Evolutionary conservation across 495 filamentous ascomycete species (phyloP), one percentile per base, ranked within the genome.

Genomic region (Xylaria venustula): DNA sequence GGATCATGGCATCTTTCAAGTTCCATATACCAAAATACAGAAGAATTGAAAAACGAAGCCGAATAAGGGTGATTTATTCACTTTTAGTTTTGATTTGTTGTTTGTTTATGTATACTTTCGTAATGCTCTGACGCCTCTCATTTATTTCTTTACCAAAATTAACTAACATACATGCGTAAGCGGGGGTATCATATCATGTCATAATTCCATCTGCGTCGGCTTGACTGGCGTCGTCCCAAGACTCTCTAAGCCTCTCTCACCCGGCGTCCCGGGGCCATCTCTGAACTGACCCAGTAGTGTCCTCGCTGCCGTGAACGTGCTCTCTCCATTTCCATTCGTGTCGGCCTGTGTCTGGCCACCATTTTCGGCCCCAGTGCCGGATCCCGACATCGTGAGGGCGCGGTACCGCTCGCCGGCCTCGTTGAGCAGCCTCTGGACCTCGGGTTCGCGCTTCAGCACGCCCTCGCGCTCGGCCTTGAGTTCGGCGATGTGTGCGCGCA

Each of bases 341-440:
- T 7, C 19, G 19, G 26, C 22, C 79, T 82, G 49, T 85, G 68
- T 62, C 77, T 82, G 71, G 23, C 52, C 61, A 0, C 58, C 66
- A 26, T 53, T 57, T 7, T 44, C 66, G 23, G n/a, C n/a, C n/a
- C n/a, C 62, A 9, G 66, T 72, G 3, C 62, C 63, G 23, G 66
- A 73, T 4, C 62, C 63, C 26, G 66, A 63, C 50, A 76, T 75
- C 58, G 79, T 71, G 8, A 73, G 68, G 11, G 62, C 73, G 25
- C 77, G 74, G 72, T 92, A 96, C 58, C 88, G 85, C 51, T 90
- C 90, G 0, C 90, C 91, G 0, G 92, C 89, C 69, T 95, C 89
- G 68, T 88, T 88, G 54, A 98, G 79, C 58, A 93, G 75, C 28
- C 79, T 80, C 74, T 97, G 92, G 5, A 97, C 88, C 75, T 93